These are phyloP conservation scores for Ophiocordyceps polyrhachis-furcata DNA, from an alignment of 2,329 filamentous ascomycete species.

Conservation along the genomic window DNA sequence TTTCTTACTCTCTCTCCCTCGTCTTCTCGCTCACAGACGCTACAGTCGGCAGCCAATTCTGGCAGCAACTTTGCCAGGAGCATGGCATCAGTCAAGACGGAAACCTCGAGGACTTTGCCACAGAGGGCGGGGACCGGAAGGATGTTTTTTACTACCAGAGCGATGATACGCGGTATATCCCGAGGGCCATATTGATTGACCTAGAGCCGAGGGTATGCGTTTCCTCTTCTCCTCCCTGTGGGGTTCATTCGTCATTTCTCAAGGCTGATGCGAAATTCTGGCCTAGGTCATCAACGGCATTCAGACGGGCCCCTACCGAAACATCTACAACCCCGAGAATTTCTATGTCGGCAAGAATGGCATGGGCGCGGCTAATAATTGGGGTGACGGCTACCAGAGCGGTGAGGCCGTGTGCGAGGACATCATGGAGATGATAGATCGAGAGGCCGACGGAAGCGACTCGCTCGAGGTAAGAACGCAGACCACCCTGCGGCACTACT, in stretches of 20 bases:
- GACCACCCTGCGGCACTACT: not conserved
- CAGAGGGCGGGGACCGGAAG: slow-evolving; percentile 91
- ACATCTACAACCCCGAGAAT: slow-evolving; percentile 99
- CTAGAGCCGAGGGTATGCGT: slow-evolving; percentile 62
- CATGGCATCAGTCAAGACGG: slow-evolving; percentile 96
- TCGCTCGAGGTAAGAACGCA: slow-evolving; percentile 53
- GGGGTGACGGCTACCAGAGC: slow-evolving; percentile 89
- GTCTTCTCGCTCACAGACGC: not conserved
- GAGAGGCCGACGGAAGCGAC: slow-evolving; percentile 94
- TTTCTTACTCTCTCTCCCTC: not conserved
- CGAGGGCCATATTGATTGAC: slow-evolving; percentile 85
- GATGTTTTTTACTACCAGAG: slow-evolving; percentile 99
- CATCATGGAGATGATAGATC: slow-evolving; percentile 98
- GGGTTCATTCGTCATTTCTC: too few relatives aligned
- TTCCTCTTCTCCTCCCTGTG: too few relatives aligned
- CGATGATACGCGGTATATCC: slow-evolving; percentile 96
- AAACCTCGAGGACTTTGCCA: slow-evolving; percentile 93
- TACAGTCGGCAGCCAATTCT: slow-evolving; percentile 88
- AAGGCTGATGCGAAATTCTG: not conserved
- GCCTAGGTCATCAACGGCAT: slow-evolving; percentile 67
- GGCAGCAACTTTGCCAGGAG: slow-evolving; percentile 96
- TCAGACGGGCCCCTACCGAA: slow-evolving; percentile 83
- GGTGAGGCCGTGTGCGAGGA: slow-evolving; percentile 88
- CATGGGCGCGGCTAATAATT: slow-evolving; percentile 90
- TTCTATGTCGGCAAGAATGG: slow-evolving; percentile 94